Percentiles rank a stretch among this genome's conserved stretches.
These are phyloP conservation scores for Saksenaea vasiformis DNA, from an alignment of 371 early-diverging fungal species.

Conservation along the genomic window DNA sequence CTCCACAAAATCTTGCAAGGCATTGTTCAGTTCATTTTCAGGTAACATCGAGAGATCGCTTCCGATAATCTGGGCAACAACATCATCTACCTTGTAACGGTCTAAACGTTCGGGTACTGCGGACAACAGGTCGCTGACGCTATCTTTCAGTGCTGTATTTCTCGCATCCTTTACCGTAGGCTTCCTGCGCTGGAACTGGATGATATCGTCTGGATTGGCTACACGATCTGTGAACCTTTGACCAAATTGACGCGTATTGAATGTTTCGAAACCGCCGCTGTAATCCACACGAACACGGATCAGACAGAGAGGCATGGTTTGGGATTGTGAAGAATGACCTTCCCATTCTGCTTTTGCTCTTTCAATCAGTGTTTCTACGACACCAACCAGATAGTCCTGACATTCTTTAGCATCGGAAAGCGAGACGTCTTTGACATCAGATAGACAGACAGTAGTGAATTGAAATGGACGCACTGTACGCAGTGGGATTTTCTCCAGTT, in stretches of 20 bases:
- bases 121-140: slow-evolving; percentile 12
- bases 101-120: slow-evolving; percentile 67
- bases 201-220: slow-evolving; percentile 95
- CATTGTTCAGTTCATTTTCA: slow-evolving; percentile 78
- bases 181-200: slow-evolving; percentile 73
- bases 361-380: slow-evolving; percentile 71
- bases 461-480: slow-evolving; percentile 89
- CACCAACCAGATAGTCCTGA: slow-evolving; percentile 45
- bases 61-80: slow-evolving; percentile 75
- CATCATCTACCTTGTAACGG: slow-evolving; percentile 69
- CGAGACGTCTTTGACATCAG: slow-evolving; percentile 33
- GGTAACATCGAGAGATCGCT: slow-evolving; percentile 73
- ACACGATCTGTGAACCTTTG: slow-evolving; percentile 79
- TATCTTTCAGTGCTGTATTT: not conserved
- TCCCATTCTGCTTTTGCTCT: slow-evolving; percentile 67
- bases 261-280: slow-evolving; percentile 74
- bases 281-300: slow-evolving; percentile 89
- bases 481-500: slow-evolving; percentile 74
- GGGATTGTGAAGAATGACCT: slow-evolving; percentile 22
- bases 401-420: slow-evolving; percentile 41
- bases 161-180: slow-evolving; percentile 1
- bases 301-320: slow-evolving; percentile 67
- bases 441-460: slow-evolving; percentile 71
- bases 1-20: slow-evolving; percentile 79
- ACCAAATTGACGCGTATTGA: slow-evolving; percentile 88